These are phyloP conservation scores for Rhodotorula sp. DNA, from an alignment of 1,284 basidiomycete genomes.

Conservation along the genomic window DNA sequence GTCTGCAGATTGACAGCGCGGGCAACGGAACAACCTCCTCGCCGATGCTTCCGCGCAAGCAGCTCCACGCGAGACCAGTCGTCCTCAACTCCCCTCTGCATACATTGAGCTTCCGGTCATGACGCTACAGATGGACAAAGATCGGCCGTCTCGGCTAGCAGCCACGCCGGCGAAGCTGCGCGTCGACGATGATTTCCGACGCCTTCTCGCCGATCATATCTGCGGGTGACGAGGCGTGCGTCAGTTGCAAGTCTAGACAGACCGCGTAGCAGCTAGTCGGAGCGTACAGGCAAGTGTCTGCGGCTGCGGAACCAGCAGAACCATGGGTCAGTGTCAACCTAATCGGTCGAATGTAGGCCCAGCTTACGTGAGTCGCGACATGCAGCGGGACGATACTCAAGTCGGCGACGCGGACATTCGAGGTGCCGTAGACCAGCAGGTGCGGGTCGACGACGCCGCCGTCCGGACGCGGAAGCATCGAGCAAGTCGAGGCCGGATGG, in stretches of 20 bases:
- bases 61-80: too few species aligned
- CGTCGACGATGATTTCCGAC: conserved; percentile 11
- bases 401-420: conserved; percentile 60
- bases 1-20: too few species aligned
- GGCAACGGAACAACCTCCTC: too few species aligned
- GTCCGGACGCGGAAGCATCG: conserved; percentile 46
- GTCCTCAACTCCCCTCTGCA: too few species aligned
- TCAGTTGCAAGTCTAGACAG: background rate
- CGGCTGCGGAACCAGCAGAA: background rate
- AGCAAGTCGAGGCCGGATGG: conserved; percentile 48
- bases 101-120: too few species aligned
- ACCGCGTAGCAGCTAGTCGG: too few species aligned
- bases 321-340: background rate
- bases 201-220: conserved; percentile 32
- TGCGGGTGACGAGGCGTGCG: background rate
- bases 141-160: background rate
- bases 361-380: conserved; percentile 1
- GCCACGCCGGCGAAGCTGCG: background rate
- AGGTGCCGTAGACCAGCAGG: conserved; percentile 57
- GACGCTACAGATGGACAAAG: too few species aligned
- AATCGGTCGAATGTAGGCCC: background rate
- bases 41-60: too few species aligned
- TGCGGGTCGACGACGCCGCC: conserved; percentile 55
- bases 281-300: conserved; percentile 12
- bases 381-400: conserved; percentile 53